phyloP scores from a whole-genome alignment of 805 yeast species.

The Wickerhamomyces silvicola region DNA sequence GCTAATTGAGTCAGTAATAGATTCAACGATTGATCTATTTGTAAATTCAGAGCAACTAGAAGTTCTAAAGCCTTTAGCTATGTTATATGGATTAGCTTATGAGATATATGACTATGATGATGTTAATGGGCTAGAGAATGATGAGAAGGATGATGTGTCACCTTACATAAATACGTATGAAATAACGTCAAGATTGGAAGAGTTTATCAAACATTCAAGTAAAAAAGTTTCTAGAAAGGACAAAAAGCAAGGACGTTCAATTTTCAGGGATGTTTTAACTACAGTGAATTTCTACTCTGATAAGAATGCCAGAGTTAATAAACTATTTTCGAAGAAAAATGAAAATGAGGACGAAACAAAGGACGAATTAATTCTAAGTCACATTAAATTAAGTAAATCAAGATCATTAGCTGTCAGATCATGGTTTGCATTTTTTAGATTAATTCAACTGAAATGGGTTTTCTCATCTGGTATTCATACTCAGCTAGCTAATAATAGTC shows the following conservation, averaged over 20 bases:
- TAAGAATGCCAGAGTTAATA: conserved; percentile 28
- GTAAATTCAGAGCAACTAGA: conserved; percentile 15
- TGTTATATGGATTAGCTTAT: conserved; percentile 20
- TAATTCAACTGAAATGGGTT: conserved; percentile 21
- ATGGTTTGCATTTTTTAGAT: conserved; percentile 24
- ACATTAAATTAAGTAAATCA: conserved; percentile 21
- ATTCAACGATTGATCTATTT: conserved; percentile 14
- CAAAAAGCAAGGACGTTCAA: conserved; percentile 50
- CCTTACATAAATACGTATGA: conserved; percentile 52
- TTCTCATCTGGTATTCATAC: conserved; percentile 20
- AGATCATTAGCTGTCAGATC: conserved; percentile 22
- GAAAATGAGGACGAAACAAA: conserved; percentile 5
- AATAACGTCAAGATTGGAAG: conserved; percentile 32
- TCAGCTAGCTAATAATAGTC: conserved; percentile 20
- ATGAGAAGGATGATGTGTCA: conserved; percentile 37
- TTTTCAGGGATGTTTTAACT: conserved; percentile 50
- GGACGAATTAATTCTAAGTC: conserved; percentile 16
- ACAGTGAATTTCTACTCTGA: conserved; percentile 38
- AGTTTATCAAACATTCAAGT: conserved; percentile 44
- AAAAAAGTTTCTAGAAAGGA: conserved; percentile 58
- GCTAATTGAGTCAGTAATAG: conserved; percentile 14
- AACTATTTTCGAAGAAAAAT: conserved; percentile 11
- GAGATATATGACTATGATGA: conserved; percentile 30
- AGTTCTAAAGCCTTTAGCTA: conserved; percentile 18
- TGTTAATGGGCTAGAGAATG: conserved; percentile 32